A percentile compares a stretch with the other conserved stretches of the same genome.
Conservation (phyloP, 1,139 yeast genomes). For the Casaregolazyma lundiana region DNA sequence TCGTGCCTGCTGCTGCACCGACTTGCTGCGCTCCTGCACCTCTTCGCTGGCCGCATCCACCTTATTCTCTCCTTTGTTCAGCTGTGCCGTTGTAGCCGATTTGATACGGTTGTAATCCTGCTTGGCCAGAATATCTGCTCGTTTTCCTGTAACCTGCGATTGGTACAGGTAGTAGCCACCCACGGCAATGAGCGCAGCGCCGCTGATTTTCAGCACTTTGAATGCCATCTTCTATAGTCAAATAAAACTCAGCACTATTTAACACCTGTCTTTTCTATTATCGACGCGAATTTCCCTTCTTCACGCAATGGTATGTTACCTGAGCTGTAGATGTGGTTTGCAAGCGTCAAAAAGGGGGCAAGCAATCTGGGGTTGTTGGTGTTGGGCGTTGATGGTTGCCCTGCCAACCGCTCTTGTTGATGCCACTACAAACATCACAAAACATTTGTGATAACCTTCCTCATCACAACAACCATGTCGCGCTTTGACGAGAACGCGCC, state of each 20-base stretch:
- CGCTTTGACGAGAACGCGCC: constrained; percentile 10
- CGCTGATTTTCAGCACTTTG: constrained; percentile 16
- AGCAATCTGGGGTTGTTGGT: no score
- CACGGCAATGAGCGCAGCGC: constrained; percentile 36
- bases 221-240: constrained; percentile 8
- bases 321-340: no score
- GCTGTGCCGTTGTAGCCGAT: constrained; percentile 1
- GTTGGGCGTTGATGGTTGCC: no score
- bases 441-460: not conserved
- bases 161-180: constrained; percentile 38
- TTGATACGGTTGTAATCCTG: constrained; percentile 21
- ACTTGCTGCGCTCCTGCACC: constrained; percentile 7
- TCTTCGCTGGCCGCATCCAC: constrained; percentile 1
- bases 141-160: constrained; percentile 29
- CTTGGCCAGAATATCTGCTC: constrained; percentile 25
- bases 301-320: no score
- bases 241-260: no score
- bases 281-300: no score
- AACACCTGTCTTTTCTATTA: no score
- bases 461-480: not conserved
- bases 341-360: no score
- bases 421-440: not conserved
- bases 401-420: no score
- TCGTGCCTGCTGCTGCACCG: constrained; percentile 6
- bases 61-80: constrained; percentile 1